These are phyloP conservation scores for Fusarium globosum DNA, from an alignment of 2,329 filamentous ascomycete species.

Conservation along the genomic window DNA sequence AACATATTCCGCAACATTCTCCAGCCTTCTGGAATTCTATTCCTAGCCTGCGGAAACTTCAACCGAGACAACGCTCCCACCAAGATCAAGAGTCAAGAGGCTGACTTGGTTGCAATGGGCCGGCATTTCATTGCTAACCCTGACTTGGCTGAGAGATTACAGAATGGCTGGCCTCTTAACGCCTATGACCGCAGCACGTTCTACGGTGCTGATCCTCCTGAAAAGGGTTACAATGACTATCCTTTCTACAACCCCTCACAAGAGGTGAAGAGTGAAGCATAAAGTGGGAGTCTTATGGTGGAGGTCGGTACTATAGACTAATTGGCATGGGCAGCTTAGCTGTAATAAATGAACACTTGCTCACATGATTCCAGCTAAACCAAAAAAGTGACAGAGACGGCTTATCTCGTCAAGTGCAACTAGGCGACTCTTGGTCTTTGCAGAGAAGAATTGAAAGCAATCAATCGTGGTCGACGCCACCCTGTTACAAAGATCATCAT, in stretches of 20 bases:
- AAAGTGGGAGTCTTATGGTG: not conserved
- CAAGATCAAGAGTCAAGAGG: constrained; percentile 49
- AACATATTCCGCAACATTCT: constrained; percentile 55
- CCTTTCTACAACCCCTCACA: constrained; percentile 14
- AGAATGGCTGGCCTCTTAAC: constrained; percentile 50
- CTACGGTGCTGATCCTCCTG: constrained; percentile 47
- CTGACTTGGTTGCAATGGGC: constrained; percentile 46
- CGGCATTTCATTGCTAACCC: constrained; percentile 51
- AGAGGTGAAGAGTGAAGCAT: not conserved
- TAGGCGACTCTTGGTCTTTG: too few relatives aligned
- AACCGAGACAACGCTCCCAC: constrained; percentile 27
- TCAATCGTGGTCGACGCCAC: too few relatives aligned
- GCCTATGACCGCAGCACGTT: constrained; percentile 55
- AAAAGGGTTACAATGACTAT: constrained; percentile 46
- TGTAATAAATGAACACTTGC: fast-evolving
- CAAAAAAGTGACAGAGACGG: not conserved
- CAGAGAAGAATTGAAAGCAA: too few relatives aligned
- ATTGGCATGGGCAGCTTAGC: not conserved
- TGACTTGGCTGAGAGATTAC: constrained; percentile 52
- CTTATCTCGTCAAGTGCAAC: not conserved
- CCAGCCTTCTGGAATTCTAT: constrained; percentile 52
- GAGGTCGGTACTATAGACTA: not conserved
- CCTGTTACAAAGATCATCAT: not conserved
- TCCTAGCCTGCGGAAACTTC: constrained; percentile 63
- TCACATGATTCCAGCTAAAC: fast-evolving